These are phyloP conservation scores for Mortierella hygrophila DNA, from an alignment of 192 early-diverging fungal species.

Conservation along the genomic window DNA sequence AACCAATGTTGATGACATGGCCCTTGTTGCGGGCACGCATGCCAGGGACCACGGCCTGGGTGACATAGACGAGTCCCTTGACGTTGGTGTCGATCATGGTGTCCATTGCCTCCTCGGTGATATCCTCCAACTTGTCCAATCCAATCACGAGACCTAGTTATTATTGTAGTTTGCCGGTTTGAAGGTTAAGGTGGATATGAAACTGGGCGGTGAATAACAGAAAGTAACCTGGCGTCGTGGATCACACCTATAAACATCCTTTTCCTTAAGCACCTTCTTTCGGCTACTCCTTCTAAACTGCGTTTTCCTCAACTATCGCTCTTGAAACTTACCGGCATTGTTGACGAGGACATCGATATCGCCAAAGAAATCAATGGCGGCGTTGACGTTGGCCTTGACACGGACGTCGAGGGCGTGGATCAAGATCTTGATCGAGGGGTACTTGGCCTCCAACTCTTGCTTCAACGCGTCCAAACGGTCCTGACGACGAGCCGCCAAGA, in stretches of 20 bases:
- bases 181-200: neutral
- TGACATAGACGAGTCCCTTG: conserved; percentile 86
- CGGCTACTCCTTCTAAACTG: neutral
- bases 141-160: conserved; percentile 76
- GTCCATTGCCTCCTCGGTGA: conserved; percentile 72
- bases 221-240: neutral
- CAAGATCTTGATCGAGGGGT: conserved; percentile 70
- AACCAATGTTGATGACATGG: conserved; percentile 89
- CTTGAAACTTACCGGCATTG: conserved; percentile 76
- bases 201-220: neutral
- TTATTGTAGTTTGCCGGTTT: neutral
- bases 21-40: conserved; percentile 81
- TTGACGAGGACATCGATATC: conserved; percentile 88
- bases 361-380: conserved; percentile 67
- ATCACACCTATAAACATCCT: no score
- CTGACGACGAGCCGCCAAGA: conserved; percentile 76
- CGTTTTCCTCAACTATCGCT: neutral
- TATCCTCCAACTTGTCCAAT: conserved; percentile 71
- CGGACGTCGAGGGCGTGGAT: conserved; percentile 81
- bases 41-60: conserved; percentile 81
- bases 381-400: conserved; percentile 66
- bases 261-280: no score
- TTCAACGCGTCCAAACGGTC: conserved; percentile 76
- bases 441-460: conserved; percentile 57
- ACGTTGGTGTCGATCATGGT: conserved; percentile 91